Percentiles rank a stretch among this genome's conserved stretches.
Conservation (phyloP, 2,329 filamentous ascomycete species). For the Fusarium albosuccineum region DNA sequence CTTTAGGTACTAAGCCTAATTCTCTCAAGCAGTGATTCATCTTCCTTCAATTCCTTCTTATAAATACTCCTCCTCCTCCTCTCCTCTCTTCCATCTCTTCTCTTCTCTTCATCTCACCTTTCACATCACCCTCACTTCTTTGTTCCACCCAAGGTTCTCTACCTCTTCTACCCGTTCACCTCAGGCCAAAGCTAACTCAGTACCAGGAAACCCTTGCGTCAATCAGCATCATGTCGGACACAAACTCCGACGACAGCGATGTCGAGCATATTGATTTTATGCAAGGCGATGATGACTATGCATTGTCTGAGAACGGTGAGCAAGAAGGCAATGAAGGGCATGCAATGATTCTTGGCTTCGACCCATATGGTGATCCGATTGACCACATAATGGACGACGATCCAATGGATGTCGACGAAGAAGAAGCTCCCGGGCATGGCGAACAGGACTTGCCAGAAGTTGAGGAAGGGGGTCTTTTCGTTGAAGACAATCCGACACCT, state of each 20-base stretch:
- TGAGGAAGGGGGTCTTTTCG: slow-evolving; percentile 4
- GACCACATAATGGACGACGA: no score
- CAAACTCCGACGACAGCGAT: not conserved
- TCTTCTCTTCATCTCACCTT: no score
- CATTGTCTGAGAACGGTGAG: not conserved
- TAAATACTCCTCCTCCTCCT: no score
- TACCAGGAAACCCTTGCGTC: not conserved
- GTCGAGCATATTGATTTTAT: slow-evolving; percentile 22
- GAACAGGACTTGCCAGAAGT: no score
- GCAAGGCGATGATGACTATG: not conserved
- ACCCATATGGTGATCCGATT: no score
- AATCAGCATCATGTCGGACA: slow-evolving; percentile 24
- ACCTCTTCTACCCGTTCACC: not conserved
- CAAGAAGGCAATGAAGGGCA: not conserved
- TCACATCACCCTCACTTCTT: no score
- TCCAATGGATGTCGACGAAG: not conserved
- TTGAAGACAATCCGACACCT: not conserved
- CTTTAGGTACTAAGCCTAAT: not conserved
- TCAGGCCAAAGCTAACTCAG: not conserved
- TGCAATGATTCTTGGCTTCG: no score
- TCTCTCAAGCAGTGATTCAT: not conserved
- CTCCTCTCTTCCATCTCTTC: no score
- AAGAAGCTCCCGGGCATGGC: not conserved
- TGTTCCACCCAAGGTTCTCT: no score
- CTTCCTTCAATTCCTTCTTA: not conserved